Conservation (phyloP, 257 asterid species). For the Craterostigma plantagineum region DNA sequence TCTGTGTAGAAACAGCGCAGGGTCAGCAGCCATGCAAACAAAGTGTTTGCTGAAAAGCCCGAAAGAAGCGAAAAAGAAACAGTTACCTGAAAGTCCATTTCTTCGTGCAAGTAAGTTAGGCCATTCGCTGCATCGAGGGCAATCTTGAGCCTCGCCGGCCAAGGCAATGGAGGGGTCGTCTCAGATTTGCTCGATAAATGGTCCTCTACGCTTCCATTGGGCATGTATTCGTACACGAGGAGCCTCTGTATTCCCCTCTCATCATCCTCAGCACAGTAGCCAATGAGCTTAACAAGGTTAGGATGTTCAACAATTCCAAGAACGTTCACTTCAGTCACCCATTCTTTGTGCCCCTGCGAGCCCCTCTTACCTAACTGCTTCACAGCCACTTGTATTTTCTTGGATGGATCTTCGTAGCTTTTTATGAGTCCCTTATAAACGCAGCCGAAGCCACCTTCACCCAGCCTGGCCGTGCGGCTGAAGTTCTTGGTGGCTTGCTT, state of each 20-base stretch:
- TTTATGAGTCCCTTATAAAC: conserved; percentile 54
- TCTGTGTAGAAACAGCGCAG: conserved; percentile 17
- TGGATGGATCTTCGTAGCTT: conserved; percentile 40
- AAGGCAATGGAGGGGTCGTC: conserved; percentile 50
- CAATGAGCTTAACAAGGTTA: conserved; percentile 80
- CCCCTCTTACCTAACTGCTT: conserved; percentile 87
- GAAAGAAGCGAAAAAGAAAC: conserved; percentile 6
- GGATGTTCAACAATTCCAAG: conserved; percentile 86
- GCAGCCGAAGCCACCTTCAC: conserved; percentile 97
- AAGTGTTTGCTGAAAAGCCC: background rate
- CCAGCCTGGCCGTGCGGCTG: conserved; percentile 54
- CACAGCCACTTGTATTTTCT: conserved; percentile 65
- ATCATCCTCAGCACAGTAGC: conserved; percentile 95
- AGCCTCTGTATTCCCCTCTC: conserved; percentile 97
- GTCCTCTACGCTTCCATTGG: conserved; percentile 78
- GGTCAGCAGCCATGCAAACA: background rate
- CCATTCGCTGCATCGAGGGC: conserved; percentile 94
- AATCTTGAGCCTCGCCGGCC: conserved; percentile 76
- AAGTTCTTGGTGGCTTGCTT: conserved; percentile 63
- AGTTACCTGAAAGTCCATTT: conserved; percentile 99
- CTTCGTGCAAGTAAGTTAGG: conserved; percentile 73
- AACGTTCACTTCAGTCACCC: conserved; percentile 97
- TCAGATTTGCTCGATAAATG: conserved; percentile 51
- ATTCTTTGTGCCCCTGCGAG: conserved; percentile 93
- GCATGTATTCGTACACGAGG: conserved; percentile 79